A percentile compares a stretch with the other conserved stretches of the same genome.
Conservation (phyloP, 2,329 filamentous ascomycete species). For the Neonectria punicea region DNA sequence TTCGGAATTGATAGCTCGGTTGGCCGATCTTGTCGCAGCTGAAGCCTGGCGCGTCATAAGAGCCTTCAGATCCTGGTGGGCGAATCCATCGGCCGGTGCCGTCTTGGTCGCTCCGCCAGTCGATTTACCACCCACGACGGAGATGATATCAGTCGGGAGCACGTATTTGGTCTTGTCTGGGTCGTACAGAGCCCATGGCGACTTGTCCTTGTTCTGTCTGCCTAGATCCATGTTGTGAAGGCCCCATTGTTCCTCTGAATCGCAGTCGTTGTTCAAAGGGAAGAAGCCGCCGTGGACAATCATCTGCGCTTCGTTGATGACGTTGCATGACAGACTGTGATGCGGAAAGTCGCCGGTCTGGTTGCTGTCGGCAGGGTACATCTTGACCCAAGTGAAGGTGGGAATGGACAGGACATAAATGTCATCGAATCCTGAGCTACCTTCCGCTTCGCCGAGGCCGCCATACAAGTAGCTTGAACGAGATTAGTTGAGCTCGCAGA, state of each 20-base stretch:
- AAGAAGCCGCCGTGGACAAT: conserved; percentile 71
- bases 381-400: conserved; percentile 70
- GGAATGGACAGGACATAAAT: conserved; percentile 69
- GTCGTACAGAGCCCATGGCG: conserved; percentile 62
- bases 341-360: conserved; percentile 56
- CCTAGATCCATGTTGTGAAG: conserved; percentile 68
- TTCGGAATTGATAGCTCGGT: conserved; percentile 51
- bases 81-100: conserved; percentile 60
- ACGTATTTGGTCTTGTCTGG: conserved; percentile 60
- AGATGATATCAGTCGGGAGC: conserved; percentile 61
- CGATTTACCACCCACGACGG: conserved; percentile 60
- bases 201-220: conserved; percentile 56
- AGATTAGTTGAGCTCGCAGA: conserved; percentile 3
- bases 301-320: conserved; percentile 66
- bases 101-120: conserved; percentile 64
- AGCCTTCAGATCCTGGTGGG: conserved; percentile 60
- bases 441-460: conserved; percentile 60
- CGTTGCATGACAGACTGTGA: conserved; percentile 67
- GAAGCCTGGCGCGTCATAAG: conserved; percentile 64
- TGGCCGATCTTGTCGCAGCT: conserved; percentile 60
- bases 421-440: conserved; percentile 65
- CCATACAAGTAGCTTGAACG: conserved; percentile 68
- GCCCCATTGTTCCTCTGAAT: conserved; percentile 62
- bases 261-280: conserved; percentile 59
- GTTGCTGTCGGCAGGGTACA: conserved; percentile 56